Evolutionary conservation across 1,284 basidiomycete species (phyloP).

Genomic region (Sanghuangporus baumii): DNA sequence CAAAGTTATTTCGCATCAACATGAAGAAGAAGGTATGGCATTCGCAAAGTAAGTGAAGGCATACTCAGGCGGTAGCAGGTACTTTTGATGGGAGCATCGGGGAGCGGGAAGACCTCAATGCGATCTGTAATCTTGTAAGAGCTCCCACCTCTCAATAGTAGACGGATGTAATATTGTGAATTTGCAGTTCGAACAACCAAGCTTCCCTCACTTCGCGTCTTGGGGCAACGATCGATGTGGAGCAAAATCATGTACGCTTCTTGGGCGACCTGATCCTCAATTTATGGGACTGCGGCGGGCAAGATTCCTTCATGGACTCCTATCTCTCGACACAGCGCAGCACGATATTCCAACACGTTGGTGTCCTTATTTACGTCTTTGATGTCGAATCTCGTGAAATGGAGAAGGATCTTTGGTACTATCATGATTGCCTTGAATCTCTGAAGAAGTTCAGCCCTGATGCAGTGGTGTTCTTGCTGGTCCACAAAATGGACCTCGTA

Average conservation of each 20-base stretch:
- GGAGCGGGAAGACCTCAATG: slow-evolving; percentile 94
- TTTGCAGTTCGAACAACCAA: slow-evolving; percentile 82
- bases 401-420: slow-evolving; percentile 81
- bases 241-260: slow-evolving; percentile 96
- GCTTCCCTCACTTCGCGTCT: slow-evolving; percentile 88
- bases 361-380: slow-evolving; percentile 97
- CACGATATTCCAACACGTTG: slow-evolving; percentile 93
- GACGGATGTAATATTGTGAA: background rate
- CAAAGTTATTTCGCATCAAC: background rate
- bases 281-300: slow-evolving; percentile 98
- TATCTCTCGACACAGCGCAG: slow-evolving; percentile 88
- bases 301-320: slow-evolving; percentile 96
- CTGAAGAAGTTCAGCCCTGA: slow-evolving; percentile 73
- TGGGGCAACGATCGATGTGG: slow-evolving; percentile 96
- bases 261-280: slow-evolving; percentile 91
- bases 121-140: slow-evolving; percentile 93
- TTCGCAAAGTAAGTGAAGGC: background rate
- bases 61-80: slow-evolving; percentile 44
- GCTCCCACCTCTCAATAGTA: background rate
- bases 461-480: slow-evolving; percentile 83
- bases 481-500: slow-evolving; percentile 96
- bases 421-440: slow-evolving; percentile 79
- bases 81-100: slow-evolving; percentile 92
- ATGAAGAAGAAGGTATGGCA: background rate
- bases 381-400: slow-evolving; percentile 80